These are phyloP conservation scores for Drechslerella stenobrocha DNA, from an alignment of 2,329 filamentous ascomycete genomes.

Conservation along the genomic window DNA sequence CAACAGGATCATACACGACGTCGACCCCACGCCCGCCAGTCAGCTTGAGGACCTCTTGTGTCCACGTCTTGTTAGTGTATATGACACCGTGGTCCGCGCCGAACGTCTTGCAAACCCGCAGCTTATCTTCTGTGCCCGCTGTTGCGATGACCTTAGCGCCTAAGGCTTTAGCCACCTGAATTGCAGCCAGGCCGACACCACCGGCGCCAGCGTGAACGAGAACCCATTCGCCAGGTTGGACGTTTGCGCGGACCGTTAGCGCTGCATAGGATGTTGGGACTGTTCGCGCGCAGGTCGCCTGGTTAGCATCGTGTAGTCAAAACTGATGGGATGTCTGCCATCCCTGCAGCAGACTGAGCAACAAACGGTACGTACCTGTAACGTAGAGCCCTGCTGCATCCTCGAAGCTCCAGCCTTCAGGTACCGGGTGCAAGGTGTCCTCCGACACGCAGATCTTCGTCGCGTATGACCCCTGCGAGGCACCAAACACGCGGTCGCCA, in stretches of 20 bases:
- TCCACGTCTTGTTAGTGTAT: conserved; percentile 69
- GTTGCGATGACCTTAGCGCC: conserved; percentile 93
- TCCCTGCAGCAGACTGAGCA: neutral
- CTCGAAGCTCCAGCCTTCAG: conserved; percentile 76
- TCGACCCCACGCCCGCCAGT: conserved; percentile 77
- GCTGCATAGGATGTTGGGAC: conserved; percentile 87
- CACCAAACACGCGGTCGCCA: conserved; percentile 84
- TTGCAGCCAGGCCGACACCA: conserved; percentile 85
- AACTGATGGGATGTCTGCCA: neutral
- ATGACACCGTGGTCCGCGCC: conserved; percentile 83
- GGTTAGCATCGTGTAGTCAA: neutral
- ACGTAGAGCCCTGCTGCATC: conserved; percentile 89
- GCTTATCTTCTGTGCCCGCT: conserved; percentile 77
- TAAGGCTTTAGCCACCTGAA: conserved; percentile 89
- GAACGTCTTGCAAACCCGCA: conserved; percentile 74
- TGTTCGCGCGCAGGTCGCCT: neutral
- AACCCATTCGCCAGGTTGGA: conserved; percentile 81
- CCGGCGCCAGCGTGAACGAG: conserved; percentile 91
- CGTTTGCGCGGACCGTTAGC: conserved; percentile 73
- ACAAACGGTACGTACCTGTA: conserved; percentile 58
- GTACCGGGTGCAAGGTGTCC: conserved; percentile 70
- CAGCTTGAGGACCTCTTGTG: conserved; percentile 72
- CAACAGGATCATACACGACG: conserved; percentile 93
- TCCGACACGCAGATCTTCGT: conserved; percentile 72
- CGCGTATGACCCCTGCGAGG: conserved; percentile 81